Evolutionary conservation across 495 filamentous ascomycete species (phyloP).

Genomic region (Penicillium psychrofluorescens): DNA sequence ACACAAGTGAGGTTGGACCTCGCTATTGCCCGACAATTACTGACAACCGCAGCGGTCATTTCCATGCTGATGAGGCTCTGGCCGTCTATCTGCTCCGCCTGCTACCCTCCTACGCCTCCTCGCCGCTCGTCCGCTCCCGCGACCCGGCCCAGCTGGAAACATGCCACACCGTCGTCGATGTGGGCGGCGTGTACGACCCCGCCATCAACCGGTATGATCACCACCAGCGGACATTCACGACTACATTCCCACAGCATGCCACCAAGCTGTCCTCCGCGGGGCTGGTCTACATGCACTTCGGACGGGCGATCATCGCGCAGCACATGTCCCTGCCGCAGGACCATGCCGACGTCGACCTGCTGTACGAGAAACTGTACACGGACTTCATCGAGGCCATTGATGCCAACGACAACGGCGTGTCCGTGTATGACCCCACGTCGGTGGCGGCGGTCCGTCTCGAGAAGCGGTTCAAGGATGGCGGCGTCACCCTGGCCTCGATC

Average conservation of each 20-base stretch:
- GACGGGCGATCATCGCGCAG: constrained; percentile 68
- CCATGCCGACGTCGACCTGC: constrained; percentile 56
- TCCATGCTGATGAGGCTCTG: constrained; percentile 98
- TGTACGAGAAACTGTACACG: constrained; percentile 86
- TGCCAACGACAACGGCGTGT: constrained; percentile 94
- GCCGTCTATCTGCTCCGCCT: constrained; percentile 92
- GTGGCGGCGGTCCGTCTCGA: constrained; percentile 57
- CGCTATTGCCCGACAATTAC: neutral
- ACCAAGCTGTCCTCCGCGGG: constrained; percentile 93
- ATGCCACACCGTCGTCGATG: constrained; percentile 94
- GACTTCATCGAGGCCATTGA: constrained; percentile 94
- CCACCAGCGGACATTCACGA: constrained; percentile 86
- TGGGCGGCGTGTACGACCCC: constrained; percentile 83
- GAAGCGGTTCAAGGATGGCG: constrained; percentile 73
- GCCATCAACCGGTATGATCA: constrained; percentile 79
- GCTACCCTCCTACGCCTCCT: constrained; percentile 69
- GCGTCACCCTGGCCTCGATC: constrained; percentile 74
- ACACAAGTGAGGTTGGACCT: constrained; percentile 54
- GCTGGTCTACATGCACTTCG: constrained; percentile 93
- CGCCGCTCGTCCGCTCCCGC: constrained; percentile 76
- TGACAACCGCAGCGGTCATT: constrained; percentile 61
- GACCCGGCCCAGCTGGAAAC: constrained; percentile 68
- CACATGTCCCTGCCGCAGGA: constrained; percentile 54
- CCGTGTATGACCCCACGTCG: constrained; percentile 61
- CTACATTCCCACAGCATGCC: constrained; percentile 64